Evolutionary conservation across 2,329 filamentous ascomycete genomes (phyloP).

Genomic region (Huntiella abstrusa): DNA sequence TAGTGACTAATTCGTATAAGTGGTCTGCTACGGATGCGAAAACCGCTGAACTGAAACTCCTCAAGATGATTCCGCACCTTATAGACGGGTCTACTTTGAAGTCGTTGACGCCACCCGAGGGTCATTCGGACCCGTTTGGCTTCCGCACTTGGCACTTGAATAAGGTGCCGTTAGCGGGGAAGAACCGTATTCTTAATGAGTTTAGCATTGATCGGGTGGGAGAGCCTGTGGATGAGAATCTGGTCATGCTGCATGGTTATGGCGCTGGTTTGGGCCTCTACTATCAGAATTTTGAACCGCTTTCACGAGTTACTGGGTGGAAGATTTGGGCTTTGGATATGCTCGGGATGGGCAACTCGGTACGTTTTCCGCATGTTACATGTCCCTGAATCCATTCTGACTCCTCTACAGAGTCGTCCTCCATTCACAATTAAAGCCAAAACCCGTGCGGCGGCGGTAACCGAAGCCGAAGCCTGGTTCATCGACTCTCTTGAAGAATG

Average conservation of each 20-base stretch:
- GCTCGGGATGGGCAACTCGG: conserved; percentile 80
- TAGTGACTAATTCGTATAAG: conserved; percentile 24
- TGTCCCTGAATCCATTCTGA: background rate
- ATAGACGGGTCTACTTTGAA: conserved; percentile 42
- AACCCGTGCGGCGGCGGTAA: conserved; percentile 58
- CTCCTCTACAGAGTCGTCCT: conserved; percentile 38
- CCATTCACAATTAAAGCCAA: conserved; percentile 72
- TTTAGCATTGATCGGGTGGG: conserved; percentile 73
- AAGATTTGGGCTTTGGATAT: conserved; percentile 88
- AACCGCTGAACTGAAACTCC: conserved; percentile 70
- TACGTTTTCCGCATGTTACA: conserved; percentile 1
- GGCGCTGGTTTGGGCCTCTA: conserved; percentile 93
- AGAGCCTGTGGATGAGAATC: conserved; percentile 61
- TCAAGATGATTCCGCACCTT: conserved; percentile 70
- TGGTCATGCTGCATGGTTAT: conserved; percentile 95
- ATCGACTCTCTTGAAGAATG: conserved; percentile 93
- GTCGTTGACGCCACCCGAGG: conserved; percentile 22
- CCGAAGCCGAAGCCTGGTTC: conserved; percentile 88
- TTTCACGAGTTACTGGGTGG: conserved; percentile 64
- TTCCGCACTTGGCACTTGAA: conserved; percentile 71
- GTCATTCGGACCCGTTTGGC: conserved; percentile 56
- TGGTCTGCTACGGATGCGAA: conserved; percentile 74
- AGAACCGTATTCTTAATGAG: conserved; percentile 77
- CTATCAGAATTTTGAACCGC: conserved; percentile 89
- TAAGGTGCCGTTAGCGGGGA: conserved; percentile 68